phyloP scores from a whole-genome alignment of 2,329 filamentous ascomycete species.

The Juglanconis oblonga region DNA sequence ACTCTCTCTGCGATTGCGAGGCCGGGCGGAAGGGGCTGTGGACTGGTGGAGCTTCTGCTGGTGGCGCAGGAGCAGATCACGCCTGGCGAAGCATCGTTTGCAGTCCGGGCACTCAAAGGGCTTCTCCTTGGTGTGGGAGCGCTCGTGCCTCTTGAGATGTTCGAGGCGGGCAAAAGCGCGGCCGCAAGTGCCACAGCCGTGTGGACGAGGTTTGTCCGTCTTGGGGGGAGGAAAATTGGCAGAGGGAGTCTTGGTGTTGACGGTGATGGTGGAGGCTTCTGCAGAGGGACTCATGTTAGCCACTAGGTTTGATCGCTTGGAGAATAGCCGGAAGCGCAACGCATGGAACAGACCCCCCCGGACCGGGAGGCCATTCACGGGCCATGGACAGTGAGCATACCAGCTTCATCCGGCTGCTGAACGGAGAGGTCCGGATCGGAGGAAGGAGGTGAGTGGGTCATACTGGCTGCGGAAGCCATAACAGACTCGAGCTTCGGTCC shows the following conservation, averaged over 20 bases:
- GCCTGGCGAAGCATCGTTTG: conserved; percentile 87
- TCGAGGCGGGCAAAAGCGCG: conserved; percentile 93
- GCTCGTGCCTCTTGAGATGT: conserved; percentile 94
- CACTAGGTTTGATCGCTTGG: background rate
- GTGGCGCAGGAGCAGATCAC: conserved; percentile 87
- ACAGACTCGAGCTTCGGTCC: conserved; percentile 16
- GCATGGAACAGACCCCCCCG: background rate
- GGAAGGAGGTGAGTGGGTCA: conserved; percentile 12
- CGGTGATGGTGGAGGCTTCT: conserved; percentile 48
- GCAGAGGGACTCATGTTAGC: background rate
- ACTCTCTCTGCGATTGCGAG: conserved; percentile 87
- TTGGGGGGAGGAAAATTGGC: conserved; percentile 74
- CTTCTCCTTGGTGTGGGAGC: conserved; percentile 98
- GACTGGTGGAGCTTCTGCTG: conserved; percentile 98
- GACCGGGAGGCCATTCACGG: background rate
- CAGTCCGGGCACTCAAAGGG: conserved; percentile 97
- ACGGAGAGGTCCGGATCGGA: conserved; percentile 11
- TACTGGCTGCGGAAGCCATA: conserved; percentile 9
- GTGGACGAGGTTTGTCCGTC: conserved; percentile 94
- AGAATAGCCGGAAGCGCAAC: conserved; percentile 1
- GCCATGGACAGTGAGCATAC: conserved; percentile 14
- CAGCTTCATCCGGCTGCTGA: conserved; percentile 17
- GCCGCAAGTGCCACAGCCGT: conserved; percentile 87
- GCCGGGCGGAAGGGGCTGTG: conserved; percentile 80
- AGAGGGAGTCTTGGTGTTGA: conserved; percentile 41